Conservation (phyloP, 1,284 basidiomycete species). For the Trametes sp. region DNA sequence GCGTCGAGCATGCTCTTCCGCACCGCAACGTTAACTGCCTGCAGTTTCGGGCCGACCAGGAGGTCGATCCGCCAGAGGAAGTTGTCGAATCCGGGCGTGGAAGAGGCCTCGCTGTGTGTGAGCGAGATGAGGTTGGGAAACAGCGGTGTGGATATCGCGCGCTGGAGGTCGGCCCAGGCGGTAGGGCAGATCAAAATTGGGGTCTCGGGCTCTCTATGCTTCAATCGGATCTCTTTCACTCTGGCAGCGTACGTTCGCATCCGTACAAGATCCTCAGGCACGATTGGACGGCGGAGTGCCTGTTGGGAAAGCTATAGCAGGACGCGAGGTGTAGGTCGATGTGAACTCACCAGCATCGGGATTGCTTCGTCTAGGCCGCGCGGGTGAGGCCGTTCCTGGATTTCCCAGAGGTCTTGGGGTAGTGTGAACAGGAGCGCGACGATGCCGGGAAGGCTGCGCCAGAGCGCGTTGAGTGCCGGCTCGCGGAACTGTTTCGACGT, state of each 20-base stretch:
- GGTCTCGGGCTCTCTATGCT: background rate
- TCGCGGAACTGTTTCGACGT: background rate
- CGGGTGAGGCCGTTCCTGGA: background rate
- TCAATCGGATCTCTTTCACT: background rate
- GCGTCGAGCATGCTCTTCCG: background rate
- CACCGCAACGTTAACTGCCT: background rate
- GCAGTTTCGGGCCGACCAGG: background rate
- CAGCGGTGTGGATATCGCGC: background rate
- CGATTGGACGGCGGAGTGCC: background rate
- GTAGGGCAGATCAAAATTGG: background rate
- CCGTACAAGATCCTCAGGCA: background rate
- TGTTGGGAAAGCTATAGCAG: background rate
- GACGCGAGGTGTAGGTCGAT: background rate
- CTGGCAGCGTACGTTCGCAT: background rate
- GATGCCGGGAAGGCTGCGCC: background rate
- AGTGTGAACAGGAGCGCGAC: background rate
- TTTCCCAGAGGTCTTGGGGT: background rate
- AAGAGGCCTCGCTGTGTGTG: background rate
- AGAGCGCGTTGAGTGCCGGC: background rate
- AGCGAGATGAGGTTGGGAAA: background rate
- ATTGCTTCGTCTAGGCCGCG: background rate
- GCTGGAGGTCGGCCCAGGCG: background rate
- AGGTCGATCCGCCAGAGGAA: background rate
- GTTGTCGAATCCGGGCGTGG: background rate
- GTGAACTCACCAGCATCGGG: too few species aligned